phyloP scores from a whole-genome alignment of 306 rosid species.

The Prunus mira region DNA sequence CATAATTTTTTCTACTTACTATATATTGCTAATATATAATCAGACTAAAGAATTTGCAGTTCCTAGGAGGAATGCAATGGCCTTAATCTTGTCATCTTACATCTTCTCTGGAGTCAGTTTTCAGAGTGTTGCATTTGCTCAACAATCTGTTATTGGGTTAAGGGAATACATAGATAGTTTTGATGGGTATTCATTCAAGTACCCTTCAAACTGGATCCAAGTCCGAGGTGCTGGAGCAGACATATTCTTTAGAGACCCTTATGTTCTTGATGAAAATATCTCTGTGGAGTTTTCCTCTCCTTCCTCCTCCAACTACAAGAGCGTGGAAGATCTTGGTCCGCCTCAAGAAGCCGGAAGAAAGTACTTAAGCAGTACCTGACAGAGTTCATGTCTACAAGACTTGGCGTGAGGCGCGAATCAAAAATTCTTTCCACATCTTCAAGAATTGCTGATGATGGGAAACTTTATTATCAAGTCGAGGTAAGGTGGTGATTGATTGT shows the following conservation, averaged over 20 bases:
- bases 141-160: constrained; percentile 35
- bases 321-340: constrained; percentile 76
- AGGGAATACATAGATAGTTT: constrained; percentile 79
- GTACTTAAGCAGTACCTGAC: constrained; percentile 80
- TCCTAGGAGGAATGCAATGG: constrained; percentile 78
- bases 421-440: constrained; percentile 68
- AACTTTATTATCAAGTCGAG: constrained; percentile 83
- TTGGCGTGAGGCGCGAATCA: constrained; percentile 83
- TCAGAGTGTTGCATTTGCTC: constrained; percentile 39
- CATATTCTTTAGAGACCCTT: constrained; percentile 92
- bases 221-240: constrained; percentile 95
- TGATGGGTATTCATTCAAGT: constrained; percentile 84
- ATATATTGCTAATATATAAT: constrained; percentile 57
- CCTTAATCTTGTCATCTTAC: constrained; percentile 62
- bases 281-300: constrained; percentile 87
- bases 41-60: constrained; percentile 93
- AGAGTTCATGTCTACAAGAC: constrained; percentile 89
- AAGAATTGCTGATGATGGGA: constrained; percentile 83
- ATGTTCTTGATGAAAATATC: constrained; percentile 82
- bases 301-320: constrained; percentile 82
- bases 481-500: constrained; percentile 24
- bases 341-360: constrained; percentile 78
- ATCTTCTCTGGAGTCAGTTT: constrained; percentile 40
- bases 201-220: constrained; percentile 85
- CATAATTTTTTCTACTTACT: neutral